Percentiles rank a stretch among this genome's conserved stretches.
Conservation (phyloP, 2,329 filamentous ascomycete species). For the Ilyonectria destructans region DNA sequence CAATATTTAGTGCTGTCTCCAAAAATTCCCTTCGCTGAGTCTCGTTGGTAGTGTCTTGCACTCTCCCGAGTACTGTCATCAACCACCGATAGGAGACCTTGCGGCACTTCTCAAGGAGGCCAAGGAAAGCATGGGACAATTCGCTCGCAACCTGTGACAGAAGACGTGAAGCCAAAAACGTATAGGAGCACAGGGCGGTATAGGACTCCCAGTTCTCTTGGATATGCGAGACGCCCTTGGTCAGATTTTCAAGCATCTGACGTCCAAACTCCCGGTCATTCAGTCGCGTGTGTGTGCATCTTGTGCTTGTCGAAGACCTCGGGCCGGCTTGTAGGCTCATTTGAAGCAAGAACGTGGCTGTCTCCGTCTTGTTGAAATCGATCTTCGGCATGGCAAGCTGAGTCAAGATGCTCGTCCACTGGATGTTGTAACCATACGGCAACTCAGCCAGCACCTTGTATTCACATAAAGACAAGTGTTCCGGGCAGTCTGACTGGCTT, state of each 20-base stretch:
- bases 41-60: conserved; percentile 13
- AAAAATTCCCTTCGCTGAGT: conserved; percentile 30
- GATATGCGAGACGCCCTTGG: conserved; percentile 12
- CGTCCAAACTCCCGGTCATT: conserved; percentile 30
- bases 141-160: conserved; percentile 24
- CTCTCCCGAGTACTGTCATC: conserved; percentile 8
- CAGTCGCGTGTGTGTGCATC: conserved; percentile 21
- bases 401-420: conserved; percentile 43
- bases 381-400: conserved; percentile 43
- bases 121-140: background rate
- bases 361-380: conserved; percentile 47
- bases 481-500: conserved; percentile 63
- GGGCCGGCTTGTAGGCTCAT: conserved; percentile 43
- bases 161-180: conserved; percentile 36
- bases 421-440: conserved; percentile 34
- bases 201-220: conserved; percentile 46
- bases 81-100: conserved; percentile 34
- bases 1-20: conserved; percentile 18
- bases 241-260: conserved; percentile 22
- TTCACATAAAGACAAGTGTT: conserved; percentile 66
- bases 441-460: conserved; percentile 60
- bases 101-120: conserved; percentile 26
- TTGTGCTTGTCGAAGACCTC: rapidly evolving
- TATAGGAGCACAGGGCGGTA: conserved; percentile 37
- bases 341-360: conserved; percentile 40